Evolutionary conservation across 2,329 filamentous ascomycete species (phyloP).

Genomic region (Bipolaris gigantea): DNA sequence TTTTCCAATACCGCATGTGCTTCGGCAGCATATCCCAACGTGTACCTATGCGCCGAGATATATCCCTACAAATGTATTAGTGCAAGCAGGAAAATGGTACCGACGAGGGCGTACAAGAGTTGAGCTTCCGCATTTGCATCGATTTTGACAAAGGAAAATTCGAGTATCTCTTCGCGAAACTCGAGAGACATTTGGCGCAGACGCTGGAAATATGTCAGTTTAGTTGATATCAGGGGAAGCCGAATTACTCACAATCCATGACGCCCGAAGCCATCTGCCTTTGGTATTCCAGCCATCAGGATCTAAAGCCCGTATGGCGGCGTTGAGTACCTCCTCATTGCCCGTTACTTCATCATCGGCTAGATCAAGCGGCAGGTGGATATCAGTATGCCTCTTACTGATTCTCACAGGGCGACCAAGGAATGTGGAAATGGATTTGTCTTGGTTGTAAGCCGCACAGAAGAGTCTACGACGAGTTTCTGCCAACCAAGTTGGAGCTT

Average conservation of each 20-base stretch:
- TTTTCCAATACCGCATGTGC: constrained; percentile 36
- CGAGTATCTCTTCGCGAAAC: constrained; percentile 41
- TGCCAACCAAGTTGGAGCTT: constrained; percentile 32
- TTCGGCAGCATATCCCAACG: constrained; percentile 33
- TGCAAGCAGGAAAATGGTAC: background rate
- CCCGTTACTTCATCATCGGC: constrained; percentile 32
- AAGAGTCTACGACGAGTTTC: constrained; percentile 37
- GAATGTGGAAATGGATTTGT: constrained; percentile 41
- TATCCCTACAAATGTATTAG: constrained; percentile 20
- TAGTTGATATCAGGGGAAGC: background rate
- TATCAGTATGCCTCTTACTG: constrained; percentile 35
- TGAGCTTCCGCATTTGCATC: constrained; percentile 23
- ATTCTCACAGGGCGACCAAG: constrained; percentile 39
- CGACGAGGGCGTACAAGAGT: constrained; percentile 17
- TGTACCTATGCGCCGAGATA: constrained; percentile 32
- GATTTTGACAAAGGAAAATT: constrained; percentile 29
- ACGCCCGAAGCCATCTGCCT: constrained; percentile 27
- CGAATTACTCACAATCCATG: constrained; percentile 27
- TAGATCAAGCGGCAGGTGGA: constrained; percentile 36
- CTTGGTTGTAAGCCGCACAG: constrained; percentile 34
- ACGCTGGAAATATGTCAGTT: constrained; percentile 15
- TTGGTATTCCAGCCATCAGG: constrained; percentile 47
- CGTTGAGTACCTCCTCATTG: constrained; percentile 17
- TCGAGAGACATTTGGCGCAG: constrained; percentile 28
- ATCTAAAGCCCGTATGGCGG: constrained; percentile 28